These are phyloP conservation scores for Lathyrus sativus DNA, from an alignment of 306 rosid genomes.

Conservation along the genomic window DNA sequence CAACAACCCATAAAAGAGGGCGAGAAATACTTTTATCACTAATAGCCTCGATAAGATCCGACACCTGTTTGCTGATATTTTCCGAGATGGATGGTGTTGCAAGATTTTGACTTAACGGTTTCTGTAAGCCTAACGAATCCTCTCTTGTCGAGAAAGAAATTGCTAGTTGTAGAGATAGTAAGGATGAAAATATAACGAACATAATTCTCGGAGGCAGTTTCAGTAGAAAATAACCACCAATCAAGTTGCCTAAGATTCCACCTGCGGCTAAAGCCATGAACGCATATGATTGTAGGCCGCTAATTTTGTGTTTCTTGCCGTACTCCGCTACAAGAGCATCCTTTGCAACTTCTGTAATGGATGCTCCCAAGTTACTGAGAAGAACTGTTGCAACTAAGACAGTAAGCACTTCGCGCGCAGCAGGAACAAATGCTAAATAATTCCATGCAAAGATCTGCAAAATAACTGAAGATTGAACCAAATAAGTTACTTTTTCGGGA, in stretches of 20 bases:
- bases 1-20: slow-evolving; percentile 78
- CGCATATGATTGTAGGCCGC: slow-evolving; percentile 79
- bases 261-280: slow-evolving; percentile 88
- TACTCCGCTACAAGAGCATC: slow-evolving; percentile 94
- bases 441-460: slow-evolving; percentile 91
- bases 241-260: slow-evolving; percentile 81
- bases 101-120: slow-evolving; percentile 39
- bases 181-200: slow-evolving; percentile 58
- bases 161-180: slow-evolving; percentile 63
- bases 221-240: slow-evolving; percentile 72
- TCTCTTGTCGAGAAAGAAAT: slow-evolving; percentile 62
- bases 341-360: slow-evolving; percentile 83
- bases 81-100: slow-evolving; percentile 47
- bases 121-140: slow-evolving; percentile 64
- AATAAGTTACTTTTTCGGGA: slow-evolving; percentile 21
- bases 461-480: slow-evolving; percentile 58
- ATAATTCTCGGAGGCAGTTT: slow-evolving; percentile 62
- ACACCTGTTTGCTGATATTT: slow-evolving; percentile 54
- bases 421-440: slow-evolving; percentile 63
- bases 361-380: slow-evolving; percentile 89
- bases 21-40: slow-evolving; percentile 47
- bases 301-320: slow-evolving; percentile 64
- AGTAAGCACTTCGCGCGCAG: slow-evolving; percentile 60
- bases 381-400: slow-evolving; percentile 61
- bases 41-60: slow-evolving; percentile 54